Evolutionary conservation across 1,284 basidiomycete species (phyloP).

Genomic region (Apiotrichum montevideense): DNA sequence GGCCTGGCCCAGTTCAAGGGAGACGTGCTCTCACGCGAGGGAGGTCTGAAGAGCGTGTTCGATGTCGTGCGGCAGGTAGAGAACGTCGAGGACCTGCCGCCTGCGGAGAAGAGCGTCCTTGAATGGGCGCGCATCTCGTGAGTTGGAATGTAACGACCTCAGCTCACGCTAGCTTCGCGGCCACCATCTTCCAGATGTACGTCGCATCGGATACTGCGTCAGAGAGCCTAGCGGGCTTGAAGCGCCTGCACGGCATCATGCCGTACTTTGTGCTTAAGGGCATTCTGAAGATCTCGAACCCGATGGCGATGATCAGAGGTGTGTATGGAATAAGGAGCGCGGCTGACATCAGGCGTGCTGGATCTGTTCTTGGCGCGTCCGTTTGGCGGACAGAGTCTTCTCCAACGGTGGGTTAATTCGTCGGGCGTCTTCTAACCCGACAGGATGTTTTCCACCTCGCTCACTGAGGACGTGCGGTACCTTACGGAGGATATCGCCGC

Average conservation of each 20-base stretch:
- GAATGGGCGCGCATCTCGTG: conserved; percentile 95
- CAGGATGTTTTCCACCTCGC: conserved; percentile 89
- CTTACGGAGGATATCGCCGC: conserved; percentile 78
- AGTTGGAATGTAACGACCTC: conserved; percentile 41
- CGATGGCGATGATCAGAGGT: conserved; percentile 86
- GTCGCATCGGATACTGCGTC: conserved; percentile 90
- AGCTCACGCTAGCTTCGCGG: conserved; percentile 61
- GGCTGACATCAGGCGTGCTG: conserved; percentile 54
- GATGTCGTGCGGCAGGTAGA: conserved; percentile 77
- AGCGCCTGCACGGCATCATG: conserved; percentile 92
- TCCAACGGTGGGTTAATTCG: conserved; percentile 61
- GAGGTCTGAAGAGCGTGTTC: conserved; percentile 83
- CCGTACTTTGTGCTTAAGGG: conserved; percentile 95
- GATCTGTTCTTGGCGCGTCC: conserved; percentile 98
- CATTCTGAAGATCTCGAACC: conserved; percentile 88
- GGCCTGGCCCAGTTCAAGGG: conserved; percentile 84
- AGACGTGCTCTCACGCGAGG: conserved; percentile 78
- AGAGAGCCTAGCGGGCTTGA: conserved; percentile 77
- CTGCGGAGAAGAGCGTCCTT: conserved; percentile 78
- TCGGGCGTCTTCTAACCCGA: neutral
- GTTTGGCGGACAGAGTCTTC: conserved; percentile 84
- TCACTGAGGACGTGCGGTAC: conserved; percentile 80
- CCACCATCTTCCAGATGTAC: conserved; percentile 91
- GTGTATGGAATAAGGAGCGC: conserved; percentile 27
- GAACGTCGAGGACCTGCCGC: conserved; percentile 69